phyloP scores from a whole-genome alignment of 306 rosid genomes.

The Boehmeria nivea region DNA sequence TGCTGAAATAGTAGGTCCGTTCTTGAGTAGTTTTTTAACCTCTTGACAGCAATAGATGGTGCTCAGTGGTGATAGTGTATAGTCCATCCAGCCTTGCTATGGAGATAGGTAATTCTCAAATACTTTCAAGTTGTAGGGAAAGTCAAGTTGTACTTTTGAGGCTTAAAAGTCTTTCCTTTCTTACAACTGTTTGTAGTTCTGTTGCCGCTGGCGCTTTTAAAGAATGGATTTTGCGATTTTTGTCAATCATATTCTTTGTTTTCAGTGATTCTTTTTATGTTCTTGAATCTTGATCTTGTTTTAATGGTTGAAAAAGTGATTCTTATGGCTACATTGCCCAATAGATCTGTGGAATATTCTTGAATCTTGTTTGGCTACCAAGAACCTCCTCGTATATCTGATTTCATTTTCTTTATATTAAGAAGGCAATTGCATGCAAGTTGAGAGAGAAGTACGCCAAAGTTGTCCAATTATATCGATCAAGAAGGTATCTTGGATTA shows the following conservation, averaged over 20 bases:
- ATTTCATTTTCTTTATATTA: too few relatives aligned
- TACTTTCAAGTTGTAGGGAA: constrained; percentile 22
- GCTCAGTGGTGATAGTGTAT: constrained; percentile 43
- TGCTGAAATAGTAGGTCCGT: constrained; percentile 48
- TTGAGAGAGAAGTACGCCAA: too few relatives aligned
- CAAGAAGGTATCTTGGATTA: too few relatives aligned
- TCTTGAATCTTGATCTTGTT: too few relatives aligned
- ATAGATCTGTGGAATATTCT: too few relatives aligned
- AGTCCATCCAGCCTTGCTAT: constrained; percentile 55
- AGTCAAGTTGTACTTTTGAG: constrained; percentile 54
- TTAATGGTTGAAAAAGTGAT: too few relatives aligned
- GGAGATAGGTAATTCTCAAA: constrained; percentile 35
- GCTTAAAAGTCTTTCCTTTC: constrained; percentile 35
- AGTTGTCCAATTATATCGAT: too few relatives aligned
- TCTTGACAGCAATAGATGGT: constrained; percentile 37
- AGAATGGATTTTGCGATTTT: constrained; percentile 32
- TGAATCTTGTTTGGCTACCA: too few relatives aligned
- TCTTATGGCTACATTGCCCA: too few relatives aligned
- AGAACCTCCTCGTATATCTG: too few relatives aligned
- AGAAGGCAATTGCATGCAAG: too few relatives aligned
- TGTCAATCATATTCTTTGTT: constrained; percentile 25
- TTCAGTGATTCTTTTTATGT: neutral
- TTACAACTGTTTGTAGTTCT: constrained; percentile 25
- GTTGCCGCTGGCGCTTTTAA: constrained; percentile 22
- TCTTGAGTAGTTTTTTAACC: constrained; percentile 45